A percentile compares a stretch with the other conserved stretches of the same genome.
Evolutionary conservation across 2,329 filamentous ascomycete genomes (phyloP).

Genomic region (Alternaria gansuensis): DNA sequence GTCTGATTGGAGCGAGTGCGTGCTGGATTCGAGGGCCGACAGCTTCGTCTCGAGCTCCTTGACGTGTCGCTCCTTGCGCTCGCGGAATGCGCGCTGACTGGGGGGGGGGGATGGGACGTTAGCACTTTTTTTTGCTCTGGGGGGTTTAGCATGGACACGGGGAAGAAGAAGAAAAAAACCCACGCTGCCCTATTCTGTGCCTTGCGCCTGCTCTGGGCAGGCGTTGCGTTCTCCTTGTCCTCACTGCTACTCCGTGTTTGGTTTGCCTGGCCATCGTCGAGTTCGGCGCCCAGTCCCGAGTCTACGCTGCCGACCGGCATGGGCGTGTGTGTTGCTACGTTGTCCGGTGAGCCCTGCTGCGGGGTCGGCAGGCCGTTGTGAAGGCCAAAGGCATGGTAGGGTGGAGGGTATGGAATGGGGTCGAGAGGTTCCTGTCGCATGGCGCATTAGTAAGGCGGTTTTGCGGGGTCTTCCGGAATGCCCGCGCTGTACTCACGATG

Average conservation of each 20-base stretch:
- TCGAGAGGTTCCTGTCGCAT: conserved; percentile 56
- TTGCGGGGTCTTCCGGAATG: neutral
- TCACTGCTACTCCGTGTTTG: conserved; percentile 57
- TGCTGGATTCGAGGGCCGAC: conserved; percentile 75
- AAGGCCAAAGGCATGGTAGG: conserved; percentile 45
- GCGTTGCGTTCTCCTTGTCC: conserved; percentile 58
- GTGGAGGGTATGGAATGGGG: conserved; percentile 43
- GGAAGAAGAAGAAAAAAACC: conserved; percentile 47
- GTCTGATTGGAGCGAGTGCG: conserved; percentile 76
- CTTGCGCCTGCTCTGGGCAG: conserved; percentile 67
- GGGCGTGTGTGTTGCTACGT: conserved; percentile 38
- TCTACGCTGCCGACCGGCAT: conserved; percentile 54
- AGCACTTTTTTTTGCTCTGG: no score
- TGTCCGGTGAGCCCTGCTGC: conserved; percentile 47
- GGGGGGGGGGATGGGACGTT: neutral
- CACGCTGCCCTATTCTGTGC: conserved; percentile 78
- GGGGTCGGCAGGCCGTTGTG: conserved; percentile 40
- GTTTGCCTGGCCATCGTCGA: conserved; percentile 48
- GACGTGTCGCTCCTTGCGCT: conserved; percentile 93
- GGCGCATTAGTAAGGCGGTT: conserved; percentile 34
- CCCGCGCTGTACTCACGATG: conserved; percentile 40
- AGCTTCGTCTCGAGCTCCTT: conserved; percentile 92
- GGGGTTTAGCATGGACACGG: neutral
- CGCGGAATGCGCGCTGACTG: conserved; percentile 94
- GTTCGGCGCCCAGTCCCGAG: conserved; percentile 54